Evolutionary conservation across 2,329 filamentous ascomycete genomes (phyloP), one percentile per base, ranked within the genome.

Genomic region (Hypomyces perniciosus): DNA sequence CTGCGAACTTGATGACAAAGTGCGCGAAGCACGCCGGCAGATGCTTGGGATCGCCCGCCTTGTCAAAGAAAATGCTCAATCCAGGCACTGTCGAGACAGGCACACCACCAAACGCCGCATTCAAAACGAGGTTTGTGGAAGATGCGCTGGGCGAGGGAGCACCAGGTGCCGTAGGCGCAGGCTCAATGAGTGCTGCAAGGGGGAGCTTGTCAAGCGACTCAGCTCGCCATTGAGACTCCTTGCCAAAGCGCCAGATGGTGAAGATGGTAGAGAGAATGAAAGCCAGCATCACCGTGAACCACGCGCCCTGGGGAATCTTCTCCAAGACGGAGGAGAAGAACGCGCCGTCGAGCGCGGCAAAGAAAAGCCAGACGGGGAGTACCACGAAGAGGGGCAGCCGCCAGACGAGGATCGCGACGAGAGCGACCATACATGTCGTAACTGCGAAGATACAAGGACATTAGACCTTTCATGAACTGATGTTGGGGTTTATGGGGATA

Each of bases 61-160:
- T 90, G 68, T 91, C 87, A 63, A 91, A 90, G 71, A 88, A 90
- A 49, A 91, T 82, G 1, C 84, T 86, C 6, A 80, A 76, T 29
- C 75, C 87, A 50, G 72, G 73, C 47, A 80, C 78, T 0, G 69
- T 70, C 29, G 72, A 75, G 7, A 75, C 58, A 10, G 64, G 57
- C 3, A 71, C 71, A 38, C 71, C 69, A 41, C 74, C 73, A 65
- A 67, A 75, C 31, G 67, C 65, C 2, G 65, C 61, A 0, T 65
- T 60, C 5, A 75, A 62, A 5, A 59, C 57, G 2, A 46, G 30
- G 12, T 42, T 35, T 5, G 38, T 34, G 2, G 46, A 40, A 20
- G 29, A 37, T 20, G 35, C 39, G 10, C 72, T 57, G 59, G 46
- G 75, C 73, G 60, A 60, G 20, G 20, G 20, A 20, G 20, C 40